Evolutionary conservation across 306 rosid species (phyloP).

Genomic region (Trifolium fragiferum): DNA sequence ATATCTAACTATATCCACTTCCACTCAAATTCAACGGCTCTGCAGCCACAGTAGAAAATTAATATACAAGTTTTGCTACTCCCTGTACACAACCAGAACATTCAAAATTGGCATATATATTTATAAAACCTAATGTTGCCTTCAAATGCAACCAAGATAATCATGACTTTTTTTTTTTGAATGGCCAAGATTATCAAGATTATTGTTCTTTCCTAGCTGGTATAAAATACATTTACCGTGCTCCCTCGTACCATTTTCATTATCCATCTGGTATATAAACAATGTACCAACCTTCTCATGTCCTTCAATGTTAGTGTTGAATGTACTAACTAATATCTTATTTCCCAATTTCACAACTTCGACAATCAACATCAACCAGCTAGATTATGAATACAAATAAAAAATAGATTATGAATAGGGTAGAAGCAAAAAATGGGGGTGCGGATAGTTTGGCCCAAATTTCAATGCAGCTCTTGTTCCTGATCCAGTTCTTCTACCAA

Average conservation of each 20-base stretch:
- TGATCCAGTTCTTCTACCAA: neutral
- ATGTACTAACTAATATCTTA: neutral
- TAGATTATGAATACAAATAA: neutral
- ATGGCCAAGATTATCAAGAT: too few relatives aligned
- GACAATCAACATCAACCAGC: constrained; percentile 15
- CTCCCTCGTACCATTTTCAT: neutral
- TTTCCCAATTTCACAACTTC: neutral
- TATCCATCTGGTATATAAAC: neutral
- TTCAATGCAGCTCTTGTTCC: neutral
- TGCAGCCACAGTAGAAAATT: too few relatives aligned
- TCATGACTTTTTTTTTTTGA: neutral
- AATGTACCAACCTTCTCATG: constrained; percentile 24
- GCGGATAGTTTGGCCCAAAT: neutral
- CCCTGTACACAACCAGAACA: too few relatives aligned
- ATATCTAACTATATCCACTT: neutral
- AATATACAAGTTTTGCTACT: too few relatives aligned
- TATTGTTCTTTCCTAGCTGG: neutral
- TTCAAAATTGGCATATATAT: too few relatives aligned
- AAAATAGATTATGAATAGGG: neutral
- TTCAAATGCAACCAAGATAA: neutral
- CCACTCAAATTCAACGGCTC: too few relatives aligned
- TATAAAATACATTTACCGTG: neutral
- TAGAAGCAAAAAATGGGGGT: neutral
- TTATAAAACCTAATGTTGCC: too few relatives aligned
- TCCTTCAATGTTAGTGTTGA: constrained; percentile 3